phyloP scores from a whole-genome alignment of 768 basidiomycete species.

The Hygrophorus russula region DNA sequence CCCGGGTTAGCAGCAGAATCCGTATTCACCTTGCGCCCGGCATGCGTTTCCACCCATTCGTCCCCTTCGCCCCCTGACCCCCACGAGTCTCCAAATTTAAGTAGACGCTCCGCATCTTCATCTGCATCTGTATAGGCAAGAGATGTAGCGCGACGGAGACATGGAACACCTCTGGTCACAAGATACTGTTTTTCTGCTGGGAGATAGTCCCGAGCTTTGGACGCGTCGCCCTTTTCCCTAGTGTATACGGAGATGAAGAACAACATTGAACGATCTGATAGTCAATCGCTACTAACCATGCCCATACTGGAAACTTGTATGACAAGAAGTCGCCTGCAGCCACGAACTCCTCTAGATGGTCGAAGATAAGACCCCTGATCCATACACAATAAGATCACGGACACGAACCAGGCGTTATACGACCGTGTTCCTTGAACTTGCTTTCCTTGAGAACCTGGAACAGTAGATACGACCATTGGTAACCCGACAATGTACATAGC shows the following conservation, averaged over 20 bases:
- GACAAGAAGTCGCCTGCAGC: slow-evolving; percentile 94
- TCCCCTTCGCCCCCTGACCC: slow-evolving; percentile 49
- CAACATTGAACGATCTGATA: slow-evolving; percentile 4
- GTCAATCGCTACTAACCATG: slow-evolving; percentile 50
- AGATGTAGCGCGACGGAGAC: slow-evolving; percentile 85
- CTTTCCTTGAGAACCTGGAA: slow-evolving; percentile 87
- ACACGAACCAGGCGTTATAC: slow-evolving; percentile 80
- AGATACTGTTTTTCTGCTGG: slow-evolving; percentile 95
- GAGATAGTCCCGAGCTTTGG: slow-evolving; percentile 85
- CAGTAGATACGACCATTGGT: slow-evolving; percentile 15
- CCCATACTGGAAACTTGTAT: slow-evolving; percentile 99
- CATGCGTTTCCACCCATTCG: slow-evolving; percentile 99
- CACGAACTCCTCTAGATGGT: slow-evolving; percentile 80
- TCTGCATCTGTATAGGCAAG: slow-evolving; percentile 92
- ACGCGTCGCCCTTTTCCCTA: slow-evolving; percentile 89
- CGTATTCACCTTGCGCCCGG: slow-evolving; percentile 48
- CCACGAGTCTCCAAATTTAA: slow-evolving; percentile 66
- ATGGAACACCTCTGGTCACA: slow-evolving; percentile 92
- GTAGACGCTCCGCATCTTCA: slow-evolving; percentile 89
- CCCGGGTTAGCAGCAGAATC: slow-evolving; percentile 50
- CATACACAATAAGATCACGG: not conserved
- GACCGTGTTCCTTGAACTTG: slow-evolving; percentile 98
- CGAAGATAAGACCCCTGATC: not conserved
- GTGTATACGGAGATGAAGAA: slow-evolving; percentile 5
- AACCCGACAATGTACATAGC: not conserved